Evolutionary conservation across 148 eudicot genomes (phyloP), one percentile per base, ranked within the genome.

Genomic region (Chenopodium formosanum): DNA sequence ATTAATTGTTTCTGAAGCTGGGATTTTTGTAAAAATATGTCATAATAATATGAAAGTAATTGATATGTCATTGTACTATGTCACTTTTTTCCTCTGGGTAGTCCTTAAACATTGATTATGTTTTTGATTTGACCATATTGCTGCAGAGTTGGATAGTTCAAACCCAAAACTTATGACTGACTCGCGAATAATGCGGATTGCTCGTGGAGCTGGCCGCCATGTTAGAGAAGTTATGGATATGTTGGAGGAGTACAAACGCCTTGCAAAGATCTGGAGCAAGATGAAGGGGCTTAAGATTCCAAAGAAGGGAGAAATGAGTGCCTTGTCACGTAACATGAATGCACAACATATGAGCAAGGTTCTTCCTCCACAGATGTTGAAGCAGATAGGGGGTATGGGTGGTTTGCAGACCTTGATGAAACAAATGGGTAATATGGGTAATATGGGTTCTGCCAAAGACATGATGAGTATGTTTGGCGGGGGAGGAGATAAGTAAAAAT

Each of bases 381-480:
- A 90, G 88, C 99, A 94, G 84, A 92, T 95, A 27, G 97, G 99
- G 16, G 98, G 99, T 34, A 90, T 91, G 95, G 97, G 94, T 60
- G 97, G 94, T 73, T 83, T 92, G 52, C 98, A 94, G 73, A 91
- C 77, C 83, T 84, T 96, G 86, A 91, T 94, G 97, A 96, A 94
- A 79, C 99, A 96, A 85, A 91, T 94, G 97, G 83, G 83, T 5
- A 74, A 74, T n/a, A 81, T 80, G 82, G 82, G 83, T 48, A 75
- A 75, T 25, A 81, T 73, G 76, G 95, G 97, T 79, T 87, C 90
- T 13, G 80, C 87, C 13, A 92, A 93, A 85, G 97, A 95, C 79
- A 89, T 93, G 92, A 95, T 93, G 96, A 91, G 99, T 1, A 92
- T 95, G 97, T 91, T 95, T 88, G 97, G 98, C 9, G 98, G 97